phyloP scores from a whole-genome alignment of 2,329 filamentous ascomycete genomes.

The Alternaria ventricosa region DNA sequence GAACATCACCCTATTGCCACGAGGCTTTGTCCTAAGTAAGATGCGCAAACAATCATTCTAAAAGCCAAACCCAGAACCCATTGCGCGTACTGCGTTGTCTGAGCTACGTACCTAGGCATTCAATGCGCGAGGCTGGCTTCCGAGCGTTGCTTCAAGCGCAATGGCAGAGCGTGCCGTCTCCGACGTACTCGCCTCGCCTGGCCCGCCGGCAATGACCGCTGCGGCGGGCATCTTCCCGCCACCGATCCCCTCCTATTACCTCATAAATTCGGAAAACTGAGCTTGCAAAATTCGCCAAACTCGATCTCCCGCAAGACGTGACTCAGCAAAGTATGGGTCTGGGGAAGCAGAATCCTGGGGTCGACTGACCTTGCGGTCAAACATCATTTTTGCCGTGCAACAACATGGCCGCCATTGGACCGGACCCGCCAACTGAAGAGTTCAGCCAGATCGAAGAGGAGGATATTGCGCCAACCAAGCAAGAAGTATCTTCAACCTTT shows the following conservation, averaged over 20 bases:
- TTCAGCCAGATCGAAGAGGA: background rate
- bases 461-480: background rate
- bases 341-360: background rate
- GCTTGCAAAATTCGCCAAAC: background rate
- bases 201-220: background rate
- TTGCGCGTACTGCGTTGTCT: background rate
- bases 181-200: background rate
- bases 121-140: background rate
- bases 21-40: background rate
- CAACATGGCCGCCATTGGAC: constrained; percentile 5
- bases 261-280: background rate
- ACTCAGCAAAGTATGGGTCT: constrained; percentile 5
- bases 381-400: background rate
- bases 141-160: background rate
- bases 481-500: background rate
- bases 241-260: background rate
- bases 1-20: background rate
- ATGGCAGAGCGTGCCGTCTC: background rate
- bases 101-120: background rate
- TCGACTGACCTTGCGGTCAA: background rate
- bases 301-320: background rate
- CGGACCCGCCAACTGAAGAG: background rate
- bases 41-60: background rate
- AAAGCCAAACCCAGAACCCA: background rate
- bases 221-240: background rate